Evolutionary conservation across 1,139 yeast species (phyloP).

Genomic region (Nadsonia starkeyi-henricii): DNA sequence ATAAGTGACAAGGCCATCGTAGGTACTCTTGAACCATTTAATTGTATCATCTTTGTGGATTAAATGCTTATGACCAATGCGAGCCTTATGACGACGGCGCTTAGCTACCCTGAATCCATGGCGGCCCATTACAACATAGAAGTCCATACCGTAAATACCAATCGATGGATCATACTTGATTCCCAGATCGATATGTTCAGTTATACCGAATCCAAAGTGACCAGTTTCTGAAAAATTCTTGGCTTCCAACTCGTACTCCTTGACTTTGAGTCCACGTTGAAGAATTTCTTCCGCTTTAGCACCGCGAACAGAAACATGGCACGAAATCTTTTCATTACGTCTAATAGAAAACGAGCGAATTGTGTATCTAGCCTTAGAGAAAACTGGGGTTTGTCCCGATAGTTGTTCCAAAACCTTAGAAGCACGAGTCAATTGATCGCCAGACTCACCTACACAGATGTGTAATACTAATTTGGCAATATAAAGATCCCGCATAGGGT

Average conservation of each 20-base stretch:
- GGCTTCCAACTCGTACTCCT: slow-evolving; percentile 92
- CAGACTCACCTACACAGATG: slow-evolving; percentile 99
- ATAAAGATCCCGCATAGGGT: slow-evolving; percentile 96
- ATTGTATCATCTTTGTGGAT: slow-evolving; percentile 89
- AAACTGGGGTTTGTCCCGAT: slow-evolving; percentile 99
- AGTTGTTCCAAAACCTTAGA: slow-evolving; percentile 99
- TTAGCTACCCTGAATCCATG: slow-evolving; percentile 98
- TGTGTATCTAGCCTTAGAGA: slow-evolving; percentile 99
- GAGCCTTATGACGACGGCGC: slow-evolving; percentile 92
- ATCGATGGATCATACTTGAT: slow-evolving; percentile 99
- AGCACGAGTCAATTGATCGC: slow-evolving; percentile 99
- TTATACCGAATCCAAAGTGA: slow-evolving; percentile 99
- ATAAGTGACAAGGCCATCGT: slow-evolving; percentile 83
- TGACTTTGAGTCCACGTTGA: slow-evolving; percentile 99
- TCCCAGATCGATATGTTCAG: slow-evolving; percentile 99
- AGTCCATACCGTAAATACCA: slow-evolving; percentile 99
- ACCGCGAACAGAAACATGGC: slow-evolving; percentile 99
- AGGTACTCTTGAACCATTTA: slow-evolving; percentile 98
- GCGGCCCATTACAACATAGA: slow-evolving; percentile 98
- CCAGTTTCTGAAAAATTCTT: slow-evolving; percentile 97
- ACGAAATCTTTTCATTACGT: slow-evolving; percentile 99
- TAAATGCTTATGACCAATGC: slow-evolving; percentile 86
- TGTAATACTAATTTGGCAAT: slow-evolving; percentile 98
- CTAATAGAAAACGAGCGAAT: slow-evolving; percentile 99
- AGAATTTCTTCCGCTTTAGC: slow-evolving; percentile 99